Base-by-base conservation (phyloP, 805 yeast genomes). In the Starmerella etchellsii region DNA sequence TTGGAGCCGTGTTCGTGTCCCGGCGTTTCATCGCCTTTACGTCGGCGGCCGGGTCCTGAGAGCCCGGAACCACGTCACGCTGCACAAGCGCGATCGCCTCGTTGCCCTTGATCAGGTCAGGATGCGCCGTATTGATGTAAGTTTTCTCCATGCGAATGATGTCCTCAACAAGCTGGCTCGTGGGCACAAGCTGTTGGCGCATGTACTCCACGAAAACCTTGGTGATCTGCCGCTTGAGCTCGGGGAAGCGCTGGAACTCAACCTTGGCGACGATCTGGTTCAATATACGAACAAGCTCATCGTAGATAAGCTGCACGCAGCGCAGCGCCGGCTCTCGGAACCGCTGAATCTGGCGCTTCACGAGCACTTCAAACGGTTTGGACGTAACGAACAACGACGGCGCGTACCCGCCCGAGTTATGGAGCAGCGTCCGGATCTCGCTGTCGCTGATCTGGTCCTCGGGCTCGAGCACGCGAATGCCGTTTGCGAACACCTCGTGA, bases 321-420 rank as follows among this genome's bases (percentile, higher is more conserved):
- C 93, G 77, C 41, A 83, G 54, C 3, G 91, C 66, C 5, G 98
- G 98, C 54, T 88, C 97, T 64, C 87, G 95, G 66, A 91, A 84
- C 62, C 97, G 75, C 55, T 71, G 77, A 50, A 91, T 88, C 64
- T 85, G 95, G 58, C 82, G 88, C 62, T 81, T 83, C 35, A 87
- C 94, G 43, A 87, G 71, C 18, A 87, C 93, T 62, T 88, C 97
- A 61, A 91, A 91, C 1, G 97, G 96, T 55, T 84, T 88, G 10
- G 97, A 87, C 34, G 95, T 96, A 48, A 91, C 98, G 64, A 91
- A 91, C 54, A 91, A 69, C 4, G 95, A 81, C 13, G 98, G 98
- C 1, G 96, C 75, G 26, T 95, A 77, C 55, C 98, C 98, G 5
- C 95, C 81, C 27, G 96, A 82, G 62, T 91, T 91, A 67, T 88